Percentiles rank a stretch among this genome's conserved stretches.
phyloP scores from a whole-genome alignment of 2,329 filamentous ascomycete species.

The Epichloe aotearoae region DNA sequence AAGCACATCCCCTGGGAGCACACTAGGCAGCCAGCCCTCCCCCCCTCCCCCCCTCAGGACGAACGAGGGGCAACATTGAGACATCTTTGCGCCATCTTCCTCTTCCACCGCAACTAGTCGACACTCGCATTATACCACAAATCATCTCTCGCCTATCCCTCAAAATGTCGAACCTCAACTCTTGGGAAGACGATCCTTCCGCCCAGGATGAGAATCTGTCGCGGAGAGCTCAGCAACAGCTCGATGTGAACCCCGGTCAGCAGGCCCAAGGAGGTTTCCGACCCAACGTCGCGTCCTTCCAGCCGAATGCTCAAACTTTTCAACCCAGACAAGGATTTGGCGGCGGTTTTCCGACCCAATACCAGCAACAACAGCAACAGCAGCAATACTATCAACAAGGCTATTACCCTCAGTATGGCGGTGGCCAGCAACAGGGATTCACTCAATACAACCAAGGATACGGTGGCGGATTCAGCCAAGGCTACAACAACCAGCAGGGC shows the following conservation, averaged over 20 bases:
- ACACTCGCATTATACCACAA: neutral
- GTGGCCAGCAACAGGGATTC: slow-evolving; percentile 30
- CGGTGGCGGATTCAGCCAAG: slow-evolving; percentile 36
- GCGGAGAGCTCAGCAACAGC: slow-evolving; percentile 60
- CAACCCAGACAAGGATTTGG: slow-evolving; percentile 58
- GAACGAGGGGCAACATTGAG: slow-evolving; percentile 1
- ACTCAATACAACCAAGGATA: slow-evolving; percentile 40
- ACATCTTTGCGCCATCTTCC: slow-evolving; percentile 1
- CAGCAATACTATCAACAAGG: slow-evolving; percentile 37
- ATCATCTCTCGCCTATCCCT: neutral
- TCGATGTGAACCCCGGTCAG: slow-evolving; percentile 50
- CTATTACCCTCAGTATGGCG: slow-evolving; percentile 47
- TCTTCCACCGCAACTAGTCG: neutral
- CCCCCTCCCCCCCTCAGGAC: neutral
- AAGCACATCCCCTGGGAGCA: neutral
- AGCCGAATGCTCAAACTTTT: slow-evolving; percentile 57
- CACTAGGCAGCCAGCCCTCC: neutral
- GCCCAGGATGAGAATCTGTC: slow-evolving; percentile 68
- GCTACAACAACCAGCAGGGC: slow-evolving; percentile 28
- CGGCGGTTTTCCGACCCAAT: slow-evolving; percentile 41
- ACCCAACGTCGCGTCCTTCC: slow-evolving; percentile 50
- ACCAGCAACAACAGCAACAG: slow-evolving; percentile 35
- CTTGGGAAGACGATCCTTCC: slow-evolving; percentile 82
- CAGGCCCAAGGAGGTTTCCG: slow-evolving; percentile 34
- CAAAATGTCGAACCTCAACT: slow-evolving; percentile 77